A percentile compares a stretch with the other conserved stretches of the same genome.
These are phyloP conservation scores for Leccinum rimulosum DNA, from an alignment of 768 basidiomycete genomes.

Conservation along the genomic window DNA sequence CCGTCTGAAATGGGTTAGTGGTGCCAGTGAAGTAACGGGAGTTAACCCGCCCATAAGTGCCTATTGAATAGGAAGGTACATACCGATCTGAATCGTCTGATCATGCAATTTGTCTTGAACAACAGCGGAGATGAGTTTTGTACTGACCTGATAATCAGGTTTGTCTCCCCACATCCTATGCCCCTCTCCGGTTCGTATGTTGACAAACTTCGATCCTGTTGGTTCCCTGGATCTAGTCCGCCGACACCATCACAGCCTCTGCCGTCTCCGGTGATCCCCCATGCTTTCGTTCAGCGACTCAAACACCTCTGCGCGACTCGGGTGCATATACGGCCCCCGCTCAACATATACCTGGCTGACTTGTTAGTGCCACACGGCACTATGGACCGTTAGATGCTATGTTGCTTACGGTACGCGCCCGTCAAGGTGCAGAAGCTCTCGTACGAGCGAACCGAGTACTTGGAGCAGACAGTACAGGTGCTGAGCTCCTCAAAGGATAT, in stretches of 20 bases:
- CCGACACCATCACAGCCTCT: slow-evolving; percentile 22
- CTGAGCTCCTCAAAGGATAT: slow-evolving; percentile 47
- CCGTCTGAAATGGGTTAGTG: not conserved
- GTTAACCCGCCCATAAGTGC: slow-evolving; percentile 1
- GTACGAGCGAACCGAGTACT: slow-evolving; percentile 65
- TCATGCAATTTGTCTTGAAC: not conserved
- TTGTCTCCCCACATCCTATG: not conserved
- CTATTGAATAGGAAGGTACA: not conserved
- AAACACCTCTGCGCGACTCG: slow-evolving; percentile 30
- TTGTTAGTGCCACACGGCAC: slow-evolving; percentile 70
- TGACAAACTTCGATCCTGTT: not conserved
- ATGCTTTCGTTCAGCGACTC: slow-evolving; percentile 29
- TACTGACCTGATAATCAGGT: not conserved
- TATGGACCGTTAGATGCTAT: slow-evolving; percentile 67
- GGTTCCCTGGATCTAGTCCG: slow-evolving; percentile 17
- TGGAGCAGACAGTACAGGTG: slow-evolving; percentile 57
- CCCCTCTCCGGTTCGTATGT: not conserved
- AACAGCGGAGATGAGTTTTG: not conserved
- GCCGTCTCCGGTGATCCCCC: slow-evolving; percentile 30
- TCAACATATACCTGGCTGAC: slow-evolving; percentile 68
- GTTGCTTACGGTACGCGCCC: slow-evolving; percentile 58
- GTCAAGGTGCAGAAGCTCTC: slow-evolving; percentile 65
- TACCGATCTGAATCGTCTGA: not conserved
- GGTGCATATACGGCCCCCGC: slow-evolving; percentile 47
- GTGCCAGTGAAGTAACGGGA: not conserved